phyloP scores from a whole-genome alignment of 2,329 filamentous ascomycete species.

The Colletotrichum phormii region DNA sequence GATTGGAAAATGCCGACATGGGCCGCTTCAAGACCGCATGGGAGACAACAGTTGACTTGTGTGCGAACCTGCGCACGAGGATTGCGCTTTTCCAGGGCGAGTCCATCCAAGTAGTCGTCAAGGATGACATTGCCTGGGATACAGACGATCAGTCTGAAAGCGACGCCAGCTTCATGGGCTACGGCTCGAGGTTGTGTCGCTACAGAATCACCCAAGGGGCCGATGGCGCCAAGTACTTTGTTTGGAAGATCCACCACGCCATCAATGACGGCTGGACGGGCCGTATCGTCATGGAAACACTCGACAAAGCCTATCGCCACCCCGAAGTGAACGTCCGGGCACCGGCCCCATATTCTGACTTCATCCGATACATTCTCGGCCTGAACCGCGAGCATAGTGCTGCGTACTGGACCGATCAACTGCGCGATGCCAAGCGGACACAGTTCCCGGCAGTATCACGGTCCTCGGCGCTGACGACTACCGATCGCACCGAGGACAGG shows the following conservation, averaged over 20 bases:
- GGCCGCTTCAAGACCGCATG: constrained; percentile 39
- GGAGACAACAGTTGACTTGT: constrained; percentile 36
- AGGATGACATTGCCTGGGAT: constrained; percentile 12
- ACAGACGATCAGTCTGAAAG: neutral
- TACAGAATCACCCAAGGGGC: neutral
- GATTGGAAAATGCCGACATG: constrained; percentile 9
- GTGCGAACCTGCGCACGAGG: constrained; percentile 41
- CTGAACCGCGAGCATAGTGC: neutral
- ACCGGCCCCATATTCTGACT: neutral
- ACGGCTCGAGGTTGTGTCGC: neutral
- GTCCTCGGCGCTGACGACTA: neutral
- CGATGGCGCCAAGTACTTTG: constrained; percentile 39
- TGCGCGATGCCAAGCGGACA: neutral
- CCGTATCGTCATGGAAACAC: constrained; percentile 33
- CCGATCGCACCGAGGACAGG: neutral
- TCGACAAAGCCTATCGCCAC: constrained; percentile 27
- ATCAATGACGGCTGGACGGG: constrained; percentile 46
- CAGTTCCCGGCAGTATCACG: neutral
- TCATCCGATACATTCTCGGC: neutral
- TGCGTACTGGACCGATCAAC: neutral
- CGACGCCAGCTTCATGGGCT: neutral
- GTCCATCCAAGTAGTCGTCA: constrained; percentile 37
- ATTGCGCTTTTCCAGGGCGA: constrained; percentile 40
- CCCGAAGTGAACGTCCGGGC: neutral
- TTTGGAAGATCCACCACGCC: constrained; percentile 47